Evolutionary conservation across 83 land plant species (phyloP).

Genomic region (Larix sibirica): DNA sequence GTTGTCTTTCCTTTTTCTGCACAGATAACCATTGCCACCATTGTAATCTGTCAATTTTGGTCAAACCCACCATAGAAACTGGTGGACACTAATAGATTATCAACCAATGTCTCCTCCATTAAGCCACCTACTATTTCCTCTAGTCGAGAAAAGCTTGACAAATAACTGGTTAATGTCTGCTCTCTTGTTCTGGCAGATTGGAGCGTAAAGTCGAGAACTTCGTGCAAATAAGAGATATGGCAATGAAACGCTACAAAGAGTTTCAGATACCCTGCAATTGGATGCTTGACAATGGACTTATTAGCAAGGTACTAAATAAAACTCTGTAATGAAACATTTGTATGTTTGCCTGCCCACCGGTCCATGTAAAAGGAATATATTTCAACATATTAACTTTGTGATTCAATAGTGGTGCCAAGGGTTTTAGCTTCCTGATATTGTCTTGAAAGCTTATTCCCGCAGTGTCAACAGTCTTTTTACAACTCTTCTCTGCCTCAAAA

Average conservation of each 20-base stretch:
- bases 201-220: slow-evolving; percentile 87
- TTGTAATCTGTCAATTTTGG: neutral
- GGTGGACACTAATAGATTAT: neutral
- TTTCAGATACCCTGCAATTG: slow-evolving; percentile 82
- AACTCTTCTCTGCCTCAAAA: too few species aligned
- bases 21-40: neutral
- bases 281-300: slow-evolving; percentile 88
- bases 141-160: neutral
- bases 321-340: neutral
- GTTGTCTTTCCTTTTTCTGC: too few species aligned
- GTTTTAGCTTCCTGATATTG: neutral
- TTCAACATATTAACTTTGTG: neutral
- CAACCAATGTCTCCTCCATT: neutral
- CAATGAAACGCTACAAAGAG: slow-evolving; percentile 67
- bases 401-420: neutral
- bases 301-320: slow-evolving; percentile 63
- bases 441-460: too few species aligned
- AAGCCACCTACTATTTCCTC: neutral
- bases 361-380: neutral
- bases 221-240: slow-evolving; percentile 78
- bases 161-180: neutral
- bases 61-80: neutral
- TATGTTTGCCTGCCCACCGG: too few species aligned
- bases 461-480: too few species aligned
- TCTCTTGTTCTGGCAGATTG: slow-evolving; percentile 51